Percentiles rank a stretch among this genome's conserved stretches.
Conservation (phyloP, 164 flowering plant genomes). For the Stephania yunnanensis region DNA sequence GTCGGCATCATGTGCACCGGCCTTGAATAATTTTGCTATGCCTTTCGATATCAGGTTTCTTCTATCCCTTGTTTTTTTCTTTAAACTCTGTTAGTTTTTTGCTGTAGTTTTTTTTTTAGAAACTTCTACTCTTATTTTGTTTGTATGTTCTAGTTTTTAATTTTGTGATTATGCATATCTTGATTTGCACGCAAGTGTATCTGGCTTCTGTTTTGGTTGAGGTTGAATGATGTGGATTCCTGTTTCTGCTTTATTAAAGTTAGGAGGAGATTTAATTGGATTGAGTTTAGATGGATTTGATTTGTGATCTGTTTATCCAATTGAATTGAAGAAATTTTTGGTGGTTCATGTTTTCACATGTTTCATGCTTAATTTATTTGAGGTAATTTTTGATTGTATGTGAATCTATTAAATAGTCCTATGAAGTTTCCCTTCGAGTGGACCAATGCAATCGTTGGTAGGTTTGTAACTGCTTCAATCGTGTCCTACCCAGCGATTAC, state of each 20-base stretch:
- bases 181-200: neutral
- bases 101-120: neutral
- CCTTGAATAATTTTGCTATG: slow-evolving; percentile 67
- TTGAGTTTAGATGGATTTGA: neutral
- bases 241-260: neutral
- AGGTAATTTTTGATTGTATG: neutral
- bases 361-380: neutral
- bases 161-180: neutral
- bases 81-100: neutral
- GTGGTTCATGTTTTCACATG: neutral
- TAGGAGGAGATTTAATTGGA: neutral
- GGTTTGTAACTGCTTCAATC: neutral
- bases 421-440: neutral
- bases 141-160: neutral
- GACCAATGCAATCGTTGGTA: neutral
- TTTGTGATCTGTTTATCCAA: neutral
- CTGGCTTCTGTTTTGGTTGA: neutral
- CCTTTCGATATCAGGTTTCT: slow-evolving; percentile 66
- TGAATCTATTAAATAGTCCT: neutral
- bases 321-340: neutral
- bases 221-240: neutral
- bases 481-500: neutral
- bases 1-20: slow-evolving; percentile 80
- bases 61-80: slow-evolving; percentile 8
- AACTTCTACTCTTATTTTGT: neutral